Evolutionary conservation across 768 basidiomycete species (phyloP), one percentile per base, ranked within the genome.

Genomic region (Suillus luteus): DNA sequence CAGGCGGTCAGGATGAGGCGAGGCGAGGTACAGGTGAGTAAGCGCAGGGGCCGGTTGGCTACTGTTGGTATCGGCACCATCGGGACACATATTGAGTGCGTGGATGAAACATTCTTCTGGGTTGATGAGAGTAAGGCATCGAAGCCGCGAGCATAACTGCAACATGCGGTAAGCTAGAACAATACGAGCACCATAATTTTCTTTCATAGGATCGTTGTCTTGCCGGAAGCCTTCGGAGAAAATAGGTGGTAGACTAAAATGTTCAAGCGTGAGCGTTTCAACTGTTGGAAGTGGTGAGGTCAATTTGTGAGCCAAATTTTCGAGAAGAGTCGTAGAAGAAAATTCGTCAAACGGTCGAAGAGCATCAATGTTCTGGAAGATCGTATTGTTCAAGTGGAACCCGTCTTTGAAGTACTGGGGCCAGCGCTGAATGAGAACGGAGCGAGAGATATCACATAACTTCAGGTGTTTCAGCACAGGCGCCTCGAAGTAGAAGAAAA

Each of bases 401-500:
- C 17, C 31, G 19, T 33, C 8, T 54, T 31, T 31, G 15, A 31
- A 52, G 27, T 17, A 1, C 8, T 17, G 15, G 3, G 24, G 9
- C 49, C 15, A 51, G 49, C 19, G 19, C 10, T 19, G 19, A n/a
- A 2, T 2, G 6, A 35, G 11, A 35, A 54, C n/a, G 1, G 52
- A 12, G 19, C 33, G 44, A 14, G 61, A 15, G 27, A 67, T 40
- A 19, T 67, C 57, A 31, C 43, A 27, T 9, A 67, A 17, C 5
- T 19, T 24, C 15, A 67, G 46, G 35, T 64, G 51, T 27, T 62
- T 65, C 46, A 67, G 54, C 2, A 51, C 38, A 22, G 66, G 64
- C 2, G 49, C 11, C 8, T 61, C 33, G 10, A 65, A 33, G 31
- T 33, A 22, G 3, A 40, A 35, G 3, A 62, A 41, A 31, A 65